These are phyloP conservation scores for Globisporangium cederbergense DNA, from an alignment of 352 stramenopile species.

Conservation along the genomic window DNA sequence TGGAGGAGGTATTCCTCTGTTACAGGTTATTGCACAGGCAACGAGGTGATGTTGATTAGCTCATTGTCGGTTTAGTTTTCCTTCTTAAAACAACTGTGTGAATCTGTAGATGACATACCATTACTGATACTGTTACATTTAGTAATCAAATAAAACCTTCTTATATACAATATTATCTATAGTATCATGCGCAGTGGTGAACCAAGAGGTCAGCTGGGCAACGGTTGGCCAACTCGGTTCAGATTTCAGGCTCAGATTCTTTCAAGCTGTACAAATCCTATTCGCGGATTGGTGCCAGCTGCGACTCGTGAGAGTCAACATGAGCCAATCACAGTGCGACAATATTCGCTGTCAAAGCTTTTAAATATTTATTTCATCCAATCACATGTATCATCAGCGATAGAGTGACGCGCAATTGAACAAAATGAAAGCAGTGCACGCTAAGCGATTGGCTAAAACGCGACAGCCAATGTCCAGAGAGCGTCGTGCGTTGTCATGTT, in stretches of 20 bases:
- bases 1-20: background rate
- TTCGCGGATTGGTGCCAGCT: background rate
- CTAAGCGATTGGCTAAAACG: background rate
- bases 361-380: background rate
- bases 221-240: background rate
- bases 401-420: too few relatives aligned
- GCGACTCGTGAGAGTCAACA: background rate
- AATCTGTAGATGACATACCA: background rate
- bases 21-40: background rate
- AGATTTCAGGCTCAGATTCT: background rate
- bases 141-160: background rate
- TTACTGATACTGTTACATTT: background rate
- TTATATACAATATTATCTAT: background rate
- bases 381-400: background rate
- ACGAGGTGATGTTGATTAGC: slow-evolving; percentile 1
- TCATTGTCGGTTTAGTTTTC: background rate
- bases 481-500: background rate
- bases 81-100: background rate
- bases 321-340: background rate
- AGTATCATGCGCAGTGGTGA: background rate
- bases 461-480: background rate
- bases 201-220: background rate
- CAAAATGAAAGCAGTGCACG: background rate
- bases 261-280: background rate
- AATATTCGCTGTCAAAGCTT: background rate